A percentile compares a stretch with the other conserved stretches of the same genome.
phyloP scores from a whole-genome alignment of 2,329 filamentous ascomycete species.

The Cladophialophora chaetospira region DNA sequence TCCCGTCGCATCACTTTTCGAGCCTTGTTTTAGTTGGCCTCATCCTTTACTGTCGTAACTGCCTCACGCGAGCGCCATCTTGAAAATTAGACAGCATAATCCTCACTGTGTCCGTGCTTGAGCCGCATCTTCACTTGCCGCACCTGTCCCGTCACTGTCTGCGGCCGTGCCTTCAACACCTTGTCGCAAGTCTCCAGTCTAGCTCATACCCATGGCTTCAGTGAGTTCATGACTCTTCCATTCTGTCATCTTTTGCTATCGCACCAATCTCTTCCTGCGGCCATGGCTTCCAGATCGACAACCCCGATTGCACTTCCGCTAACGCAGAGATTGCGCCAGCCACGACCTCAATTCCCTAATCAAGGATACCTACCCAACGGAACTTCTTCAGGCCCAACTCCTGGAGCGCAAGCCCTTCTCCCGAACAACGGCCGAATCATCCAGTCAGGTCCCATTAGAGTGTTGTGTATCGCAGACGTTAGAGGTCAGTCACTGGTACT shows the following conservation, averaged over 20 bases:
- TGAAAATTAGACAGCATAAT: slow-evolving; percentile 11
- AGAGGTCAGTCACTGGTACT: slow-evolving; percentile 43
- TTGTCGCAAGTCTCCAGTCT: slow-evolving; percentile 2
- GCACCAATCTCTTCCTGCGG: slow-evolving; percentile 35
- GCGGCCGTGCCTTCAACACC: slow-evolving; percentile 14
- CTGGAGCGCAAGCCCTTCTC: slow-evolving; percentile 51
- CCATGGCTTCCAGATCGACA: slow-evolving; percentile 39
- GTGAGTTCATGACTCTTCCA: slow-evolving; percentile 40
- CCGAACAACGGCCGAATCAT: slow-evolving; percentile 54
- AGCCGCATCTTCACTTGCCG: slow-evolving; percentile 9
- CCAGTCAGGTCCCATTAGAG: slow-evolving; percentile 50
- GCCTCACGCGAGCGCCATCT: background rate
- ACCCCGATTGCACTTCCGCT: slow-evolving; percentile 25
- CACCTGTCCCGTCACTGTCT: slow-evolving; percentile 6
- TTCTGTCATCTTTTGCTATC: slow-evolving; percentile 21
- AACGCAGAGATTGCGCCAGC: slow-evolving; percentile 27
- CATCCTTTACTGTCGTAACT: background rate
- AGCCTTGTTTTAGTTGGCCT: slow-evolving; percentile 5
- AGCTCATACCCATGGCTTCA: slow-evolving; percentile 48
- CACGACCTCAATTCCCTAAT: slow-evolving; percentile 34
- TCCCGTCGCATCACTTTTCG: slow-evolving; percentile 7
- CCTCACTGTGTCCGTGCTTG: slow-evolving; percentile 6
- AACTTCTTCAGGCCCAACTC: slow-evolving; percentile 43
- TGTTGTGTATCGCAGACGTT: slow-evolving; percentile 55
- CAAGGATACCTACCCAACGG: slow-evolving; percentile 49